Evolutionary conservation across 176 grass and related monocot species (phyloP), one percentile per base, ranked within the genome.

Genomic region (Cenchrus purpureus): DNA sequence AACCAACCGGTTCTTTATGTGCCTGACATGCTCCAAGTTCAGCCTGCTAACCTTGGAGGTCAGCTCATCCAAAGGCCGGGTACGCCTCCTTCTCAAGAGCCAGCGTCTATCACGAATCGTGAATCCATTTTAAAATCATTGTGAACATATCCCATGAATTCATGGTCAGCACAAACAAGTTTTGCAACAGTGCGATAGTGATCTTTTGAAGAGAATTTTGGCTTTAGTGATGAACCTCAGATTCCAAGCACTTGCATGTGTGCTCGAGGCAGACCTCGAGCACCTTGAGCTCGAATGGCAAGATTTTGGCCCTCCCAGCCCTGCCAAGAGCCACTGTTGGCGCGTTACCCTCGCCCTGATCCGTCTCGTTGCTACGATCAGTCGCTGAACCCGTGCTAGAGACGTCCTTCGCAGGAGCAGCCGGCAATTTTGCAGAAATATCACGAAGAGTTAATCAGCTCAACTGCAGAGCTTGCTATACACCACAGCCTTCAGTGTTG

Each of bases 41-140:
- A 90, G 66, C 42, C 89, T 93, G 83, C 92, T 98, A 20, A 98
- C 90, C 83, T 95, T 98, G 44, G 89, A 81, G 65, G 76, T 89
- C 78, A 97, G 90, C 87, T 97, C 87, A 46, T 98, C 95, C 79
- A 98, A 98, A 59, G 28, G 89, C 91, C 60, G 87, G 92, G 67
- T 98, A 88, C 2, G 92, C 95, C 79, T 91, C 94, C 51, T 91
- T 92, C 86, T 97, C 92, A 6, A 97, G 77, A 57, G 82, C 52
- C 28, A 40, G 61, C 0, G 92, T 88, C 94, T 97, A 70, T 19
- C 57, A 49, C 12, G 12, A 58, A 82, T 86, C 51, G 51, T 44
- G 54, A 59, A 45, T 11, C 12, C 63, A 34, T 25, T 77, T 77
- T n/a, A 46, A 46, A 77, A 69, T 32, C 73, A 56, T 56, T 6